Percentiles rank a stretch among this genome's conserved stretches.
These are phyloP conservation scores for Ceratocystis papillata DNA, from an alignment of 2,329 filamentous ascomycete genomes.

Conservation along the genomic window DNA sequence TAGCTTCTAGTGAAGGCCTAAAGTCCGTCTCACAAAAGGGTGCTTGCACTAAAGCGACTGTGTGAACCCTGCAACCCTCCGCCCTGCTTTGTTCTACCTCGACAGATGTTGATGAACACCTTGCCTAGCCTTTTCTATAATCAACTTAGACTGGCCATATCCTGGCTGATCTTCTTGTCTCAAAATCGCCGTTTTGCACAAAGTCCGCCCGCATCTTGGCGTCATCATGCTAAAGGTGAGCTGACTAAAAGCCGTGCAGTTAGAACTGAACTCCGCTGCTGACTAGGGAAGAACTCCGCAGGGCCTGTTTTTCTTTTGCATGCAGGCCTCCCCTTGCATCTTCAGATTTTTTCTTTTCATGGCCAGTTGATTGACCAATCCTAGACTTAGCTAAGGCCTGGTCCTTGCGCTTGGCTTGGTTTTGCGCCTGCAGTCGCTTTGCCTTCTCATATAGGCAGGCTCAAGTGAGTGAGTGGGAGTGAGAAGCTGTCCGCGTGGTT, in stretches of 20 bases:
- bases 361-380: conserved; percentile 2
- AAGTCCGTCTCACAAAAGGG: too few species aligned
- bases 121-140: too few species aligned
- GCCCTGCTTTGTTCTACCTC: too few species aligned
- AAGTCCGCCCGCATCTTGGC: neutral
- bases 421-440: neutral
- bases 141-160: too few species aligned
- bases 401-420: neutral
- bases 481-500: neutral
- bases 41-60: too few species aligned
- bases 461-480: too few species aligned
- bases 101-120: too few species aligned
- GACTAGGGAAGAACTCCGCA: neutral
- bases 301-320: neutral
- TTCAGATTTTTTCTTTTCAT: neutral
- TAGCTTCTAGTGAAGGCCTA: too few species aligned
- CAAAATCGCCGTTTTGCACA: neutral
- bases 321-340: neutral
- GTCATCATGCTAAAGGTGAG: neutral
- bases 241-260: neutral
- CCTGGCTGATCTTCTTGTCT: neutral
- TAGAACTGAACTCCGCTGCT: neutral
- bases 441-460: neutral
- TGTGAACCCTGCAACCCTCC: too few species aligned
- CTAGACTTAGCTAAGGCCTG: neutral